Conservation (phyloP, 345 rosid species). For the Moricandia moricandioides region DNA sequence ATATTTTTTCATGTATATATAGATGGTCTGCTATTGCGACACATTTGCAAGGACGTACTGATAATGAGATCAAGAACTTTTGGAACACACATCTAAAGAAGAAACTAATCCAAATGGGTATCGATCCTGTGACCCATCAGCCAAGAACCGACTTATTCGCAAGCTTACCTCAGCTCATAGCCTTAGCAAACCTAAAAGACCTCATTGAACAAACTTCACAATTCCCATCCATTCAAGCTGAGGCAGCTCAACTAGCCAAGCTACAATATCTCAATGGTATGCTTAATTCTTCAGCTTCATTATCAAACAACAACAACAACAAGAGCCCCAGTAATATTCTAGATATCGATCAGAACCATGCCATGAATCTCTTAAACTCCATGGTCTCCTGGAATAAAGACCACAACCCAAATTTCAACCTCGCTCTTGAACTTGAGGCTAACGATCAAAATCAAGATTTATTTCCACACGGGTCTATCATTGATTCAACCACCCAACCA, state of each 20-base stretch:
- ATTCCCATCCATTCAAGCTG: constrained; percentile 33
- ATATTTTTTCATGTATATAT: constrained; percentile 7
- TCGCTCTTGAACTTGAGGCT: constrained; percentile 3
- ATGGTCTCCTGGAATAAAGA: constrained; percentile 38
- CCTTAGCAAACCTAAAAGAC: constrained; percentile 37
- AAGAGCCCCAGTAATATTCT: constrained; percentile 29
- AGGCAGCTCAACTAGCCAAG: constrained; percentile 40
- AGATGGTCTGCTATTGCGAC: constrained; percentile 88
- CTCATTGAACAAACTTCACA: constrained; percentile 37
- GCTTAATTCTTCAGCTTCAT: constrained; percentile 25
- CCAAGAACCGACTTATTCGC: constrained; percentile 55
- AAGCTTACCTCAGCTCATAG: constrained; percentile 43
- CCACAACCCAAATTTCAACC: constrained; percentile 8
- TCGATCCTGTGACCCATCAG: constrained; percentile 75
- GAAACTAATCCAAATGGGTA: constrained; percentile 74
- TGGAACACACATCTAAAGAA: constrained; percentile 87
- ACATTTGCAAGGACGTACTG: constrained; percentile 67
- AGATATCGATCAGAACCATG: constrained; percentile 34
- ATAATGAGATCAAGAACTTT: constrained; percentile 76
- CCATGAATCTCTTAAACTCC: constrained; percentile 35
- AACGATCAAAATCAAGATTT: constrained; percentile 29
- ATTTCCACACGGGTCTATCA: constrained; percentile 15
- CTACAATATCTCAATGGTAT: constrained; percentile 35
- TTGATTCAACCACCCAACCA: constrained; percentile 33
- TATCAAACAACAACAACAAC: constrained; percentile 20